These are phyloP conservation scores for Taphrina flavorubra DNA, from an alignment of 1,139 yeast genomes.

Conservation along the genomic window DNA sequence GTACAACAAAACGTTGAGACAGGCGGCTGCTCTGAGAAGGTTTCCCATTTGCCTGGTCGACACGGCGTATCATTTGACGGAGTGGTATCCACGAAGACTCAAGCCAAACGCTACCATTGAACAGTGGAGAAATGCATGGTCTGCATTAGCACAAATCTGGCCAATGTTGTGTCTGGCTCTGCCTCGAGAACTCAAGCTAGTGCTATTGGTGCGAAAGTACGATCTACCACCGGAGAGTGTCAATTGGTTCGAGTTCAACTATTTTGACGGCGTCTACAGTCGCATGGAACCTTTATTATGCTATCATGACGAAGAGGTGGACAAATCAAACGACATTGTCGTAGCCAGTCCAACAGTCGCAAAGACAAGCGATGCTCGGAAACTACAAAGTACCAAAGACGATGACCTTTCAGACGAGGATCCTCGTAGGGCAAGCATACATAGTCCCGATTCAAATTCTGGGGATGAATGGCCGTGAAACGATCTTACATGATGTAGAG, in stretches of 20 bases:
- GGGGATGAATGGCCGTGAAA: not conserved
- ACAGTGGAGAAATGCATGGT: slow-evolving; percentile 8
- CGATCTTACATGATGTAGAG: not conserved
- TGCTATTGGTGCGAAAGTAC: slow-evolving; percentile 7
- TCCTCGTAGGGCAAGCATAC: not conserved
- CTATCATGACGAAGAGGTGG: slow-evolving; percentile 5
- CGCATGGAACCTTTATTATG: slow-evolving; percentile 13
- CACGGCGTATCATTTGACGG: slow-evolving; percentile 2
- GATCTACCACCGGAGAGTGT: slow-evolving; percentile 1
- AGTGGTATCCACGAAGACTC: slow-evolving; percentile 9
- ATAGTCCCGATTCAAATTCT: not conserved
- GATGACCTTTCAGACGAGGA: not conserved
- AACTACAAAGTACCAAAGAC: not conserved
- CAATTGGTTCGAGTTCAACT: slow-evolving; percentile 22
- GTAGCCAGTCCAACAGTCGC: not conserved
- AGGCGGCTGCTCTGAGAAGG: slow-evolving; percentile 2
- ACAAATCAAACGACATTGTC: not conserved
- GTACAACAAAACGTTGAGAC: slow-evolving; percentile 2
- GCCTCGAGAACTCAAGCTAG: not conserved
- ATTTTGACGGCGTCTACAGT: slow-evolving; percentile 5
- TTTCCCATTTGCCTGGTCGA: slow-evolving; percentile 17
- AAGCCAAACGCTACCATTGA: not conserved
- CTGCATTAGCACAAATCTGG: slow-evolving; percentile 5
- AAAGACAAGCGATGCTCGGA: not conserved
- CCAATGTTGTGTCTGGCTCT: not conserved